Evolutionary conservation across 192 early-diverging fungal species (phyloP).

Genomic region (Linnemannia hyalina): DNA sequence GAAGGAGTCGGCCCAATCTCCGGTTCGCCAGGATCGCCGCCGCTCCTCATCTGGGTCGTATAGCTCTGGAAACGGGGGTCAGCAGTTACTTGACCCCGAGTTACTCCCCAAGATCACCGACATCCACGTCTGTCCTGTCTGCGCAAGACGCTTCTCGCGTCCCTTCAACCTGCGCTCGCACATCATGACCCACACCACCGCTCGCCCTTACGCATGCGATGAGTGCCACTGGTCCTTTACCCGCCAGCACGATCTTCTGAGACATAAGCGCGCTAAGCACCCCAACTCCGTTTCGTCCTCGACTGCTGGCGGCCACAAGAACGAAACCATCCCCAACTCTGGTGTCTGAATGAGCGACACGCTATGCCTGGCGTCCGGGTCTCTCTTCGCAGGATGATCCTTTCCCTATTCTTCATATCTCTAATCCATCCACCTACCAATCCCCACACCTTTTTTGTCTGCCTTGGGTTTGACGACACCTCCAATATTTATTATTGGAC

Average conservation of each 20-base stretch:
- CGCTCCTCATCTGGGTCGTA: conserved; percentile 38
- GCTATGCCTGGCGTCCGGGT: neutral
- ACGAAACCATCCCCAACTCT: neutral
- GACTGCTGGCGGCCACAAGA: neutral
- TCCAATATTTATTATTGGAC: neutral
- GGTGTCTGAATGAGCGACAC: conserved; percentile 3
- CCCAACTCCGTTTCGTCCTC: conserved; percentile 10
- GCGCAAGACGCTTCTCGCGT: conserved; percentile 67
- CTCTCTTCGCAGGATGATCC: neutral
- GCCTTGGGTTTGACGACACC: conserved; percentile 3
- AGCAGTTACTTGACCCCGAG: conserved; percentile 36
- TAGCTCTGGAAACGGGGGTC: conserved; percentile 21
- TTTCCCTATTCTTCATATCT: neutral
- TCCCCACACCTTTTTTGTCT: neutral
- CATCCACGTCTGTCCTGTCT: conserved; percentile 52
- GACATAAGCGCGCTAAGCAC: conserved; percentile 68
- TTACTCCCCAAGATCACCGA: conserved; percentile 43
- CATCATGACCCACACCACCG: conserved; percentile 79
- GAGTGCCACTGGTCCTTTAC: conserved; percentile 86
- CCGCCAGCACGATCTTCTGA: conserved; percentile 91
- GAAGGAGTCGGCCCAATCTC: conserved; percentile 16
- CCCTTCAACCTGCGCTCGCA: conserved; percentile 86
- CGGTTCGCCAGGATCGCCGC: conserved; percentile 48
- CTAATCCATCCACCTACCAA: neutral
- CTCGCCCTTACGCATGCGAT: conserved; percentile 79